Percentiles rank a stretch among this genome's conserved stretches.
Evolutionary conservation across 2,329 filamentous ascomycete genomes (phyloP).

Genomic region (Exophiala phaeomuriformis): DNA sequence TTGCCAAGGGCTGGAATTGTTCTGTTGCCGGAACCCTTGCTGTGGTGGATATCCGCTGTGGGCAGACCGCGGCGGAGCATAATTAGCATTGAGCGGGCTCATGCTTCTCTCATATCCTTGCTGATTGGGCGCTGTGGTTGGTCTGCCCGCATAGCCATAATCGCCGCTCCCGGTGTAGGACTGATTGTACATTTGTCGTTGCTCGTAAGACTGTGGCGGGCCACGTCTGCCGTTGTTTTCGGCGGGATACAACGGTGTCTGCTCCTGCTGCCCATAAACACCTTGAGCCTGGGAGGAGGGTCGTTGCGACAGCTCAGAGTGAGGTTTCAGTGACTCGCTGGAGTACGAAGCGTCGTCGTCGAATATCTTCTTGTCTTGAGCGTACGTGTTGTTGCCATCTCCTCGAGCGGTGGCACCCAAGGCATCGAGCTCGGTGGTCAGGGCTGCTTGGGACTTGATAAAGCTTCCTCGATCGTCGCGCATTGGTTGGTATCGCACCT

Average conservation of each 20-base stretch:
- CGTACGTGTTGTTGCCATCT: constrained; percentile 57
- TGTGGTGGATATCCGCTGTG: constrained; percentile 27
- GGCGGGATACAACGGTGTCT: constrained; percentile 38
- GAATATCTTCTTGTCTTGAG: constrained; percentile 49
- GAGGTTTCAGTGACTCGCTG: constrained; percentile 28
- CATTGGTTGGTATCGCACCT: constrained; percentile 93
- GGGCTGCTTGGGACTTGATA: constrained; percentile 87
- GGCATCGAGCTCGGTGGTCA: constrained; percentile 83
- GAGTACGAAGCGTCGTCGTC: constrained; percentile 56
- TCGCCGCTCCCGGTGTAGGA: constrained; percentile 21
- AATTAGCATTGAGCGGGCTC: constrained; percentile 13
- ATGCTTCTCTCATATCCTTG: constrained; percentile 31
- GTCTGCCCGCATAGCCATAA: constrained; percentile 21
- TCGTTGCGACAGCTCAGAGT: constrained; percentile 13
- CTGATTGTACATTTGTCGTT: constrained; percentile 27
- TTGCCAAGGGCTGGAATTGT: constrained; percentile 56
- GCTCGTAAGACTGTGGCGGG: constrained; percentile 28
- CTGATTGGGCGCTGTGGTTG: constrained; percentile 23
- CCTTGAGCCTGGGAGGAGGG: constrained; percentile 8
- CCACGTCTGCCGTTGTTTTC: constrained; percentile 36
- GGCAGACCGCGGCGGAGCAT: constrained; percentile 24
- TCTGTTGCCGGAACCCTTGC: constrained; percentile 40
- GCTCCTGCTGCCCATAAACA: constrained; percentile 4
- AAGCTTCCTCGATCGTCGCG: constrained; percentile 91
- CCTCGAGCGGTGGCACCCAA: constrained; percentile 82